Evolutionary conservation across 352 stramenopile species (phyloP), one percentile per base, ranked within the genome.

Genomic region (Phytophthora capsici): DNA sequence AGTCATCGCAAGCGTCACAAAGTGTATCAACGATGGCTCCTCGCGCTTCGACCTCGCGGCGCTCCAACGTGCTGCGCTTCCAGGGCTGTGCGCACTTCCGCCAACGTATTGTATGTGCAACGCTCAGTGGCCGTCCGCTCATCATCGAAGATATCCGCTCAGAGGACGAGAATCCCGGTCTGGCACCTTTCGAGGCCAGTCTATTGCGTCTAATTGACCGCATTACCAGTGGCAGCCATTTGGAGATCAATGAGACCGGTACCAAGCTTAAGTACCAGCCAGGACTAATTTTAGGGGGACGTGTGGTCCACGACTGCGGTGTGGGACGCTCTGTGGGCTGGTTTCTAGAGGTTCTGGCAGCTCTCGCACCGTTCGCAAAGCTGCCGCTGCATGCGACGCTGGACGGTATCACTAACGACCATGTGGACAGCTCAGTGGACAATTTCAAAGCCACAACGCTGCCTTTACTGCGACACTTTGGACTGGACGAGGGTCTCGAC

Each of bases 191-290:
- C 70, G 98, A 99, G 78, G 97, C 97, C 28, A 98, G 88, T 71
- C 98, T 99, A 63, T 54, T 99, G 48, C 93, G 97, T 26, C 77
- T 99, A 9, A 69, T 99, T 38, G 97, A 99, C 80, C 88, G 86
- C 55, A 81, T 99, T 57, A 99, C 97, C 9, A 99, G 99, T 75
- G 98, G 98, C 40, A 98, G 87, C 48, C 89, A 98, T 58, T 94
- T 99, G 51, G 97, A 99, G 82, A 99, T 99, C 84, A 99, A 99
- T 72, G 95, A 98, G 63, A 99, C 97, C 1, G 98, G 98, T 58
- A 99, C 97, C 23, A 97, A 98, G 71, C 86, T 99, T 44, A 88
- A 94, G 68, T 99, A 99, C 75, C 89, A 90, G 60, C 97, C 97
- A 0, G 98, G 98, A 12, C 95, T 99, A 53, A 86, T 99, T 43